Conservation (phyloP, 2,329 filamentous ascomycete species). For the Diaporthe capsici region DNA sequence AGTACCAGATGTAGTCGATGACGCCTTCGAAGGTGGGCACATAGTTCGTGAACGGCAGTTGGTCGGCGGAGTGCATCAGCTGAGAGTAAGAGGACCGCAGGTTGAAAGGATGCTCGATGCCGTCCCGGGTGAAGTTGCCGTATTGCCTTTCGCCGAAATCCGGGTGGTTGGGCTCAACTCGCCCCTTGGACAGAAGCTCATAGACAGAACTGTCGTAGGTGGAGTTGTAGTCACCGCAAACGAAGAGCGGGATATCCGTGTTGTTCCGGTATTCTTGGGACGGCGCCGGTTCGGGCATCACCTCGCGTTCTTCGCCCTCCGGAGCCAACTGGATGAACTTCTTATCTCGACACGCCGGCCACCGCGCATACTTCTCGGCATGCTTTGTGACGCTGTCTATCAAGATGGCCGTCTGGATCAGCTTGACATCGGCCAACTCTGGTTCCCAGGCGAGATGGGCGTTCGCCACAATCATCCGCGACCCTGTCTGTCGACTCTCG, state of each 20-base stretch:
- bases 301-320: slow-evolving; percentile 65
- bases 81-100: slow-evolving; percentile 90
- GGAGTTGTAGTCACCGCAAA: slow-evolving; percentile 98
- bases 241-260: slow-evolving; percentile 88
- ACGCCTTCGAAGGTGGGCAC: slow-evolving; percentile 93
- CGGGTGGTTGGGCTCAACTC: slow-evolving; percentile 81
- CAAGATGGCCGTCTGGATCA: slow-evolving; percentile 94
- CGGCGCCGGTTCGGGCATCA: slow-evolving; percentile 77
- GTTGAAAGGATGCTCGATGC: slow-evolving; percentile 95
- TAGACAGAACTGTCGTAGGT: slow-evolving; percentile 89
- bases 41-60: slow-evolving; percentile 96
- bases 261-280: slow-evolving; percentile 90
- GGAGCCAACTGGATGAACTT: slow-evolving; percentile 64
- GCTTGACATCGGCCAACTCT: slow-evolving; percentile 90
- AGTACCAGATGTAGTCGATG: slow-evolving; percentile 98
- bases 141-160: slow-evolving; percentile 88
- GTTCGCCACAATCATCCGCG: slow-evolving; percentile 92
- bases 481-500: slow-evolving; percentile 91
- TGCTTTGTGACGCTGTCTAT: slow-evolving; percentile 93
- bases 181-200: slow-evolving; percentile 87
- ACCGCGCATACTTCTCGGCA: slow-evolving; percentile 86
- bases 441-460: slow-evolving; percentile 97
- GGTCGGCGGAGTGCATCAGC: slow-evolving; percentile 84
- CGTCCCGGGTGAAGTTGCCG: slow-evolving; percentile 91
- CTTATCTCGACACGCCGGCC: slow-evolving; percentile 87